A percentile compares a stretch with the other conserved stretches of the same genome.
Evolutionary conservation across 2,329 filamentous ascomycete genomes (phyloP).

Genomic region (Thyridium curvatum): DNA sequence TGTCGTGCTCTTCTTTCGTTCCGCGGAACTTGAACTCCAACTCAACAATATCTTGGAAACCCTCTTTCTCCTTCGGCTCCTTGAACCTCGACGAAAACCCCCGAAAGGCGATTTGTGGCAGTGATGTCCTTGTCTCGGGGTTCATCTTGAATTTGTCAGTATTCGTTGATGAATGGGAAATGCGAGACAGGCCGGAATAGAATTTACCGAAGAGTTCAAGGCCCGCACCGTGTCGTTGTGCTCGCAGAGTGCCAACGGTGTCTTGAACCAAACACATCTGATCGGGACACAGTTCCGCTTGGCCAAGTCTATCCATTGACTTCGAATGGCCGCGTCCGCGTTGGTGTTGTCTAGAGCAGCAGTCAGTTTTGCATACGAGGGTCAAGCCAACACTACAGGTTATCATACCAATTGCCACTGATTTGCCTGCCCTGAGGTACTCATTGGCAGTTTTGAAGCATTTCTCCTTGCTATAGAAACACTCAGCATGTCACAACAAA

Average conservation of each 20-base stretch:
- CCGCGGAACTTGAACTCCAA: constrained; percentile 74
- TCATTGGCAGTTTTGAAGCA: constrained; percentile 68
- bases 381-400: too few relatives aligned
- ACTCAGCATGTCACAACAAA: constrained; percentile 7
- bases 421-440: constrained; percentile 55
- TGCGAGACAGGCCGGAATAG: neutral
- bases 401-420: constrained; percentile 75
- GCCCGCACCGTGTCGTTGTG: constrained; percentile 86
- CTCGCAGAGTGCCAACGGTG: constrained; percentile 61
- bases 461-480: constrained; percentile 41
- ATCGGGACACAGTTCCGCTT: constrained; percentile 65
- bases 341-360: constrained; percentile 81
- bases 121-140: constrained; percentile 66
- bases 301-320: constrained; percentile 73
- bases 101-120: constrained; percentile 77
- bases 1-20: constrained; percentile 55
- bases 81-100: constrained; percentile 68
- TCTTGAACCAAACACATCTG: constrained; percentile 80
- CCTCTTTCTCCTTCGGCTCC: constrained; percentile 66
- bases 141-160: constrained; percentile 52
- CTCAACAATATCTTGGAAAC: constrained; percentile 73
- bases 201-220: constrained; percentile 42
- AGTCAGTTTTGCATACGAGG: too few relatives aligned
- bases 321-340: constrained; percentile 68
- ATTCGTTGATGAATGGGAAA: neutral